Percentiles rank a stretch among this genome's conserved stretches.
Conservation (phyloP, 2,329 filamentous ascomycete genomes). For the Cryphonectria carpinicola region DNA sequence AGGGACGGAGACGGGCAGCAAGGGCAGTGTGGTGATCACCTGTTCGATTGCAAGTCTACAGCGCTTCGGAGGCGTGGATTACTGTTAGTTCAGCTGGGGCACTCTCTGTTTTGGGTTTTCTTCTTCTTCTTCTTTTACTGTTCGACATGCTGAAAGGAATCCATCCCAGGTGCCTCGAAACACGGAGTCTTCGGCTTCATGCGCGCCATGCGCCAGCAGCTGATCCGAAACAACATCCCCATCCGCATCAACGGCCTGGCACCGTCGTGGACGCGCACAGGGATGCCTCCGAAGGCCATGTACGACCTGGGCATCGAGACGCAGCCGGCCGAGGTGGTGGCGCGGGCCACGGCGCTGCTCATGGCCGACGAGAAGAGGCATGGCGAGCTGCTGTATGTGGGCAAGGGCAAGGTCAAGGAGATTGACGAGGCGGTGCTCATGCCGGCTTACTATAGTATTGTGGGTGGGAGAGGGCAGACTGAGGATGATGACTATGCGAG, state of each 20-base stretch:
- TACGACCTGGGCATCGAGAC: slow-evolving; percentile 37
- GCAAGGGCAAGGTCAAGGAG: not conserved
- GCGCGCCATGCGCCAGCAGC: slow-evolving; percentile 37
- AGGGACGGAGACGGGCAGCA: slow-evolving; percentile 36
- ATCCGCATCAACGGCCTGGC: slow-evolving; percentile 39
- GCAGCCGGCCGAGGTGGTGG: slow-evolving; percentile 37
- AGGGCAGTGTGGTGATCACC: slow-evolving; percentile 37
- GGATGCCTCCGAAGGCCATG: slow-evolving; percentile 35
- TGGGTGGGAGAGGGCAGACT: not conserved
- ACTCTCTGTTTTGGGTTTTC: no score
- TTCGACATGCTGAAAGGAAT: not conserved
- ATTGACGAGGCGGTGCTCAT: not conserved
- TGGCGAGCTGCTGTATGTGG: not conserved
- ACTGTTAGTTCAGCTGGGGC: slow-evolving; percentile 27
- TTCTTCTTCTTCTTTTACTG: not conserved
- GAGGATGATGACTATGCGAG: not conserved
- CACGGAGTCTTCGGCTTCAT: slow-evolving; percentile 40
- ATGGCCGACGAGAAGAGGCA: slow-evolving; percentile 24
- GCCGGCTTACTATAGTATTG: not conserved
- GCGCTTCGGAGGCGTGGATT: slow-evolving; percentile 38
- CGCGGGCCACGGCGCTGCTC: slow-evolving; percentile 35
- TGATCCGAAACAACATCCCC: slow-evolving; percentile 31
- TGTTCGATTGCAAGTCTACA: slow-evolving; percentile 31
- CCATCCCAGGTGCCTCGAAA: slow-evolving; percentile 35
- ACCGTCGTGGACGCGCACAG: slow-evolving; percentile 39